Base-by-base conservation (phyloP, 2,329 filamentous ascomycete genomes). In the Neonectria magnoliae region DNA sequence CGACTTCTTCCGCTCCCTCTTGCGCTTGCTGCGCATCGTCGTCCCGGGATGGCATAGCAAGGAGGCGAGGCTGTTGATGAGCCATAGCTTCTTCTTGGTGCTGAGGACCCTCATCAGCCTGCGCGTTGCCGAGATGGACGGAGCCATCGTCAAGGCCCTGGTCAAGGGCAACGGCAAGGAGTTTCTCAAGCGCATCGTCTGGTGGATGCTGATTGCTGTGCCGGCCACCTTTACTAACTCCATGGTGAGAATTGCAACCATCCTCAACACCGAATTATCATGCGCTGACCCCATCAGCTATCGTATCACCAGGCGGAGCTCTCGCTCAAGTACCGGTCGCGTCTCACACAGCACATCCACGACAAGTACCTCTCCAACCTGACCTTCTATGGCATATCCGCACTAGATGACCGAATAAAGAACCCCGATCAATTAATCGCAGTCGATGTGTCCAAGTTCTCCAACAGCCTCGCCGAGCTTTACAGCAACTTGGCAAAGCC, bases 151-250 rank as follows among this genome's bases (percentile, higher is more conserved):
- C 64, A 97, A 96, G 81, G 94, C 90, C 68, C 82, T 99, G 60
- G 94, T 99, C 50, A 91, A 94, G 79, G 96, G 96, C 2, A 96
- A 91, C 71, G 96, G 95, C 16, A 93, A 89, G 78, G 94, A 97
- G 70, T 99, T 99, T 71, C 76, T 98, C 73, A 90, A 90, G 71
- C 90, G 93, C 0, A 90, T 99, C 72, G 88, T 97, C 6, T 98
- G 95, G 94, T 99, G 96, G 96, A 99, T 99, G 96, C 79, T 95
- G 60, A 96, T 99, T 70, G 95, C 96, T 27, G 87, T 99, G 16
- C 96, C 96, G 10, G 96, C 96, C 1, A 98, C 96, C 0, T 98
- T 98, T 78, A 99, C 96, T 44, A 99, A 99, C 80, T 98, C 94
- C 1, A 99, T 99, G 96, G 93, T 96, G 80, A 79, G 88, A 78